Evolutionary conservation across 2,329 filamentous ascomycete species (phyloP).

Genomic region (Neopestalotiopsis sp.): DNA sequence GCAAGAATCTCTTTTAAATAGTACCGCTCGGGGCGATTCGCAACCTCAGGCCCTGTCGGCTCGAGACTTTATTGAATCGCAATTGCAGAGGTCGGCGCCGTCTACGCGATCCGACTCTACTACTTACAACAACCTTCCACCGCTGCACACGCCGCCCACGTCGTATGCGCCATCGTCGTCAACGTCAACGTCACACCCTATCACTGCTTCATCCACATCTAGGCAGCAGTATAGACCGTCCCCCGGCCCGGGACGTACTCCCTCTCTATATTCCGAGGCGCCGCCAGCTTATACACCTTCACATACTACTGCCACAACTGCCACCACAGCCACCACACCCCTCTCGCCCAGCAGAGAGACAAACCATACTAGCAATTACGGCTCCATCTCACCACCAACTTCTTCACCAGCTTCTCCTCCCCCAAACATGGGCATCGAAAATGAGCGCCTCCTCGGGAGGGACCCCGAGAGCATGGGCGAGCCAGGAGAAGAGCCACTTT

Average conservation of each 20-base stretch:
- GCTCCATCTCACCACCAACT: conserved; percentile 36
- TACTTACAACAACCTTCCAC: neutral
- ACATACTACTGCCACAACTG: conserved; percentile 19
- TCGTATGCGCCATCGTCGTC: conserved; percentile 30
- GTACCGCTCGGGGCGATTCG: neutral
- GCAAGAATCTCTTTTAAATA: conserved; percentile 45
- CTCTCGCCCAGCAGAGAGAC: conserved; percentile 24
- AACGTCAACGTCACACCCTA: conserved; percentile 20
- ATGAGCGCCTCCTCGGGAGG: conserved; percentile 46
- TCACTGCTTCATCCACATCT: conserved; percentile 20
- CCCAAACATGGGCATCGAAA: conserved; percentile 51
- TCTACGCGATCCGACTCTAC: conserved; percentile 15
- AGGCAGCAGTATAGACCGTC: conserved; percentile 27
- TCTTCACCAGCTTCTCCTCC: conserved; percentile 45
- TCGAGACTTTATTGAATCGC: neutral
- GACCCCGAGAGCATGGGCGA: conserved; percentile 54
- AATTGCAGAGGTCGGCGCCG: conserved; percentile 6
- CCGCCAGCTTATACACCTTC: conserved; percentile 59
- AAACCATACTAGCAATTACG: conserved; percentile 42
- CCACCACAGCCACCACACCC: conserved; percentile 19
- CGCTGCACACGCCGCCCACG: conserved; percentile 12
- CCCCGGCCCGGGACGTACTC: conserved; percentile 27
- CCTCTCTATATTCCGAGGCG: conserved; percentile 44
- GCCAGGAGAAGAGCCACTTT: conserved; percentile 32
- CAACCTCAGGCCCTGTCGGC: conserved; percentile 16